These are phyloP conservation scores for Aspergillus pseudonomiae DNA, from an alignment of 2,329 filamentous ascomycete genomes.

Conservation along the genomic window DNA sequence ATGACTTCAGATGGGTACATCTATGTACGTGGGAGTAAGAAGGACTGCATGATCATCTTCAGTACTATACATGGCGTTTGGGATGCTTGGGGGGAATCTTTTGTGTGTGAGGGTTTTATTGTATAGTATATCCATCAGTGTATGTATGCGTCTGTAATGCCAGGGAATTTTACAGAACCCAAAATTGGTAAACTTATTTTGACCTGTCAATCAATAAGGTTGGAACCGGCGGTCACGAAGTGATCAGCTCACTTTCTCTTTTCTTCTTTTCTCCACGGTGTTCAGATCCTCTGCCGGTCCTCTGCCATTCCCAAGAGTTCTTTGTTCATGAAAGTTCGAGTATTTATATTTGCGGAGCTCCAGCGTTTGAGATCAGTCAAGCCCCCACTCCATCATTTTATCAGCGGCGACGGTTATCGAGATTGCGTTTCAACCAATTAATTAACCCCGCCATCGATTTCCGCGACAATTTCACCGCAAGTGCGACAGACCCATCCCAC, in stretches of 20 bases:
- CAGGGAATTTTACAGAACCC: not conserved
- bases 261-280: not conserved
- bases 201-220: not conserved
- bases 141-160: not conserved
- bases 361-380: not conserved
- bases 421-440: not conserved
- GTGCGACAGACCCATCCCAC: not conserved
- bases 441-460: conserved; percentile 1
- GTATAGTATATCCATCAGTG: conserved; percentile 6
- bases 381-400: not conserved
- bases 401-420: conserved; percentile 1
- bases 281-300: not conserved
- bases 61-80: not conserved
- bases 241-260: not conserved
- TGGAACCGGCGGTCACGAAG: not conserved
- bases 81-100: not conserved
- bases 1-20: not conserved
- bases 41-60: not conserved
- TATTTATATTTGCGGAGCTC: not conserved
- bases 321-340: not conserved
- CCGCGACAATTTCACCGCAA: not conserved
- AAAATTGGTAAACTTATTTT: not conserved
- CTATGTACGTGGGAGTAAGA: not conserved
- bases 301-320: not conserved
- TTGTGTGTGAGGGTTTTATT: not conserved